phyloP scores from a whole-genome alignment of 306 rosid genomes.

The Ceratonia siliqua region DNA sequence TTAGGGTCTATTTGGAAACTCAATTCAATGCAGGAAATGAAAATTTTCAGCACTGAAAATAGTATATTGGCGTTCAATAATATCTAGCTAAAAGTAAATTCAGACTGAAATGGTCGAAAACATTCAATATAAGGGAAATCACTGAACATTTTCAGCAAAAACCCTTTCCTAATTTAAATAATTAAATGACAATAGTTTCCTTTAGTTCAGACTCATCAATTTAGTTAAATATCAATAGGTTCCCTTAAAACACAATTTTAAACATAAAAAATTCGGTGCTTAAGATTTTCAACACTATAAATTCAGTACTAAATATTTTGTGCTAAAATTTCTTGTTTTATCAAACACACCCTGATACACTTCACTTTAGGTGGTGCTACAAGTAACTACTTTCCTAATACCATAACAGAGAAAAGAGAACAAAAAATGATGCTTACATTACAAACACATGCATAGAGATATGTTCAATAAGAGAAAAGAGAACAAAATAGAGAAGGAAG shows the following conservation, averaged over 20 bases:
- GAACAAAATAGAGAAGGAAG: background rate
- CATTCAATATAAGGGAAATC: constrained; percentile 6
- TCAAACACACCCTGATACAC: background rate
- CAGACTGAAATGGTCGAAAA: background rate
- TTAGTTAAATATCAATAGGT: background rate
- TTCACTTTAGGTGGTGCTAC: background rate
- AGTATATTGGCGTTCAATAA: background rate
- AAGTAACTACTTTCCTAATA: background rate
- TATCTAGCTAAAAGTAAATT: constrained; percentile 1
- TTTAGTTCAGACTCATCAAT: background rate
- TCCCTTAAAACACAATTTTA: background rate
- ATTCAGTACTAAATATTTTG: background rate
- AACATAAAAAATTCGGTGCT: background rate
- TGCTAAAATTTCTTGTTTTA: background rate
- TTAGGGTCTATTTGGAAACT: background rate
- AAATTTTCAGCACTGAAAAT: background rate
- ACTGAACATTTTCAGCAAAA: background rate
- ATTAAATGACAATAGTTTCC: background rate
- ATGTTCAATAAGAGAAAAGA: constrained; percentile 1
- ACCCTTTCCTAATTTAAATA: background rate
- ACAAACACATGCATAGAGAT: background rate
- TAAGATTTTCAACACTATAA: background rate
- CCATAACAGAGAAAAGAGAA: too few relatives aligned
- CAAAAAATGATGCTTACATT: too few relatives aligned
- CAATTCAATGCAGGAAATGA: background rate